Evolutionary conservation across 768 basidiomycete genomes (phyloP), one percentile per base, ranked within the genome.

Genomic region (Asterophora lycoperdoides): DNA sequence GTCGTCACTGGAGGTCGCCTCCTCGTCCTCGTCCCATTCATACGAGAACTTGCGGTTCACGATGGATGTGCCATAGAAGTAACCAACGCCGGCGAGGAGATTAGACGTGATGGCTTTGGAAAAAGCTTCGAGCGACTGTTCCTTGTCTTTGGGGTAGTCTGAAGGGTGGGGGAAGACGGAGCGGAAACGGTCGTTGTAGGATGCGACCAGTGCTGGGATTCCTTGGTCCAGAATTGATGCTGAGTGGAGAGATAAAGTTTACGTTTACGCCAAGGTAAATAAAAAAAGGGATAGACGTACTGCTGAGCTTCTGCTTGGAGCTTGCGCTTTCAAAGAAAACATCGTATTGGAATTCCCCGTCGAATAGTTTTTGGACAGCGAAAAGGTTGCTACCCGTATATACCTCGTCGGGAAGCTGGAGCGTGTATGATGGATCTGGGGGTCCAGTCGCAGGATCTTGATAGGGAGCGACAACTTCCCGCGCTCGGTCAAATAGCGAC

Each of bases 81-180:
- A 97, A 9, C 94, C 94, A 32, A 98, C 82, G 15, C 94, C 94
- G 46, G 91, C 94, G 9, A 97, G 68, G 37, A 97, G 77, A 62
- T 93, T 97, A 1, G 94, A 86, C 0, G 93, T 95, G 49, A 95
- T 81, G 4, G 83, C 84, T 60, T 89, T 86, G 1, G 93, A 95
- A 63, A 97, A 97, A 0, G 71, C 70, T 45, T 80, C 70, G 15
- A 93, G 68, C 1, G 71, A 67, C 20, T 73, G 66, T 35, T 71
- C 68, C 26, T 76, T 74, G 11, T 79, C 72, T 1, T 68, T 67
- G 15, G 70, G 62, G 56, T 76, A 81, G 44, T 80, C 76, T 1
- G 75, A 57, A 5, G 84, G 80, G 33, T 83, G 72, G 8, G 91
- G 89, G 60, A 97, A 89, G 4, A 76, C 71, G 1, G 70, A 55